Evolutionary conservation across 371 early-diverging fungal species (phyloP), one percentile per base, ranked within the genome.

Genomic region (Mortierella polycephala): DNA sequence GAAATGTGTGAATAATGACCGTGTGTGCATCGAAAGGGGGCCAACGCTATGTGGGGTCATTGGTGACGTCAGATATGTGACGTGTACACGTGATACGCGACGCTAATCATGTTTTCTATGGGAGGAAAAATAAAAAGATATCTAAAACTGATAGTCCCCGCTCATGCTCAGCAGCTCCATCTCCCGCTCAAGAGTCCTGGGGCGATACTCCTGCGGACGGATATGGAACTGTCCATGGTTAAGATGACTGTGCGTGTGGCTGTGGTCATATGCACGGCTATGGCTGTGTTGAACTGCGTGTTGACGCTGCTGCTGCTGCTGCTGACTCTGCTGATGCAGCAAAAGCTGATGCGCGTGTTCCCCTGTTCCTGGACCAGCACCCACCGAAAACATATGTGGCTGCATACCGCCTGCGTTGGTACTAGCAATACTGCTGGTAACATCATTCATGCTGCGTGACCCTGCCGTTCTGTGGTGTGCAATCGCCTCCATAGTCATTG

Each of bases 151-250:
- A 54, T 69, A 69, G 50, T 75, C 75, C 13, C 75, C 70, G n/a
- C 75, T 75, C 71, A 75, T 67, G 44, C 76, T 70, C 4, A 75
- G 60, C 11, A 75, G 56, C 47, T 75, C 76, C 76, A 75, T 75
- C 44, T 75, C 76, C 9, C 67, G 58, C 39, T 75, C 76, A 14
- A 75, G 51, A 4, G 76, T 67, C 42, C 71, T 50, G 16, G 76
- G 76, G 8, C 71, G 67, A 46, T n/a, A 55, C 60, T 63, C 67
- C 10, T 57, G 60, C 9, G 44, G 56, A 8, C 46, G 50, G n/a
- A 52, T 49, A 30, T 30, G n/a, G n/a, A n/a, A n/a, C n/a, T n/a
- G n/a, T n/a, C n/a, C n/a, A n/a, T n/a, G n/a, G n/a, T n/a, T n/a
- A n/a, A n/a, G n/a, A n/a, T n/a, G n/a, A n/a, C n/a, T n/a, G n/a